Base-by-base conservation (phyloP, 1,284 basidiomycete species). In the Schizophyllum commune region DNA sequence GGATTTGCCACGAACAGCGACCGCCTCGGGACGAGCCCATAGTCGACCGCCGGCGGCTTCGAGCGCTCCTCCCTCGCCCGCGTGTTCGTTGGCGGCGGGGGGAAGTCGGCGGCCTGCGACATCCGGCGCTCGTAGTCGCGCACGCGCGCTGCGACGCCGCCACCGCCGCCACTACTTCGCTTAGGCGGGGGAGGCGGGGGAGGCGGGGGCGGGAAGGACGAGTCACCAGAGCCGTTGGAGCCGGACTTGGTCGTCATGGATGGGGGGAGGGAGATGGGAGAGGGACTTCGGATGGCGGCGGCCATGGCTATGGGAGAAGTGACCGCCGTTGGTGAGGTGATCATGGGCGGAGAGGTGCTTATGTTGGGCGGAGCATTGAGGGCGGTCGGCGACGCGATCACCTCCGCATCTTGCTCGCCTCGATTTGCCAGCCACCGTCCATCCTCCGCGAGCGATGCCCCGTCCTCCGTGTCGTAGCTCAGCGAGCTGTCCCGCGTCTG, bases 51-150 rank as follows among this genome's bases (percentile, higher is more conserved):
- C 39, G 65, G 54, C 13, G 59, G n/a, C 58, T 63, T 62, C 56
- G 61, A 64, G 20, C 62, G 64, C 65, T 54, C 67, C 65, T 55
- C 60, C 59, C 32, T 56, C 51, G 56, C 22, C n/a, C 58, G 52
- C 17, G 62, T 61, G 13, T 58, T 60, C 17, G 61, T 58, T n/a
- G 71, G 68, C 27, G 69, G 71, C 5, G 66, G 62, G 5, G 73
- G 70, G 32, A 56, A 32, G 21, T 68, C 64, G 55, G 61, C 64
- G n/a, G 72, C 75, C 64, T 73, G 68, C 15, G 78, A 77, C 74
- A 77, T 72, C 22, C 75, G 72, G 17, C 71, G 69, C 64, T 76
- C 75, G 59, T 72, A 77, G 5, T 65, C 71, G n/a, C 68, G 67
- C n/a, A 74, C 64, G 1, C 72, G 70, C 4, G 65, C 57, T 11